Percentiles rank a stretch among this genome's conserved stretches.
Conservation (phyloP, 2,329 filamentous ascomycete genomes). For the Aspergillus awamori region DNA sequence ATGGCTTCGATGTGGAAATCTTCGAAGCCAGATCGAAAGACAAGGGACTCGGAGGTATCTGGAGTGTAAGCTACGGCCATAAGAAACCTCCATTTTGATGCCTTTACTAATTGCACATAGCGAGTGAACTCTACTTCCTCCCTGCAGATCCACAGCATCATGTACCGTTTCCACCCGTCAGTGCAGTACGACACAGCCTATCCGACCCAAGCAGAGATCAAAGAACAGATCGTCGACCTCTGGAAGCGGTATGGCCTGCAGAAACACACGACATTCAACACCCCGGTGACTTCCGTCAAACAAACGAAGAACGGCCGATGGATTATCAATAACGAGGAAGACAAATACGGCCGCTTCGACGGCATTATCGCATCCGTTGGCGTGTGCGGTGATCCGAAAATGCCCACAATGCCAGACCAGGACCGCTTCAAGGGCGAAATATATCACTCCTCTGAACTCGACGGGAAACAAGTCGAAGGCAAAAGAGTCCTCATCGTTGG, state of each 20-base stretch:
- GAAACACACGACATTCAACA: constrained; percentile 71
- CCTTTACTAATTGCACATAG: constrained; percentile 42
- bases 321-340: constrained; percentile 76
- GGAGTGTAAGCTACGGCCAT: constrained; percentile 61
- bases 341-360: constrained; percentile 71
- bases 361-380: constrained; percentile 78
- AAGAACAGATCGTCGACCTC: constrained; percentile 69
- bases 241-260: constrained; percentile 77
- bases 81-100: background rate
- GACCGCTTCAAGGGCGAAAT: constrained; percentile 72
- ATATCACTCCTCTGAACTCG: constrained; percentile 74
- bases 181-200: constrained; percentile 77
- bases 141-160: constrained; percentile 80
- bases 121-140: constrained; percentile 80
- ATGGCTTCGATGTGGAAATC: constrained; percentile 79
- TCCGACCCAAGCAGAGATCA: constrained; percentile 73
- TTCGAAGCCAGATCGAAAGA: constrained; percentile 73
- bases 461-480: constrained; percentile 70
- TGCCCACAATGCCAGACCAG: constrained; percentile 70
- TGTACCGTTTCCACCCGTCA: constrained; percentile 86
- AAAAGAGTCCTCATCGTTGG: constrained; percentile 76
- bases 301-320: constrained; percentile 70
- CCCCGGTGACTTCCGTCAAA: constrained; percentile 68
- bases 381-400: constrained; percentile 77
- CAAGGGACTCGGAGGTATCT: constrained; percentile 71